phyloP scores from a whole-genome alignment of 1,284 basidiomycete species.

The Pascua guehoae region DNA sequence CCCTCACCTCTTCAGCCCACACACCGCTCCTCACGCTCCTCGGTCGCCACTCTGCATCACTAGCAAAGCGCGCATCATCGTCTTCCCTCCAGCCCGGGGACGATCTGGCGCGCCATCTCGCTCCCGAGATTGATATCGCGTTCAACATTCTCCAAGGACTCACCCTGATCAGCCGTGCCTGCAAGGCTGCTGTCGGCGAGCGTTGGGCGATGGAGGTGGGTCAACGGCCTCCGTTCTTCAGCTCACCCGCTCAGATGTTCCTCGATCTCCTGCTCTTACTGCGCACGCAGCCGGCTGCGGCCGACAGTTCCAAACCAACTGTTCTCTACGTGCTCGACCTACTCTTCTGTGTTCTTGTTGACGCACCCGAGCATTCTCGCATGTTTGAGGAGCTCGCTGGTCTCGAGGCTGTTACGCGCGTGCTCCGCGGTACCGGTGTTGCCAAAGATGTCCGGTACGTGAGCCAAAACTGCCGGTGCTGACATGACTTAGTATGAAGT shows the following conservation, averaged over 20 bases:
- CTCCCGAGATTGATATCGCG: slow-evolving; percentile 41
- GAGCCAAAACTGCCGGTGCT: neutral
- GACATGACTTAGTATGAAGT: slow-evolving; percentile 69
- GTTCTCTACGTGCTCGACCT: slow-evolving; percentile 71
- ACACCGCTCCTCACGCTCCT: slow-evolving; percentile 28
- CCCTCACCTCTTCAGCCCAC: slow-evolving; percentile 26
- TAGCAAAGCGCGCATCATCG: slow-evolving; percentile 24
- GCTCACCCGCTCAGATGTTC: slow-evolving; percentile 29
- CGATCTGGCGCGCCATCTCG: slow-evolving; percentile 24
- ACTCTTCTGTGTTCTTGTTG: slow-evolving; percentile 75
- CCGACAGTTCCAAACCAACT: slow-evolving; percentile 40
- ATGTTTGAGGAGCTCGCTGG: slow-evolving; percentile 71
- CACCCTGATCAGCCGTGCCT: slow-evolving; percentile 63
- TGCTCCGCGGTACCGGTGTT: slow-evolving; percentile 74
- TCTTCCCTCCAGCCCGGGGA: slow-evolving; percentile 30
- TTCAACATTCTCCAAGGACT: slow-evolving; percentile 74
- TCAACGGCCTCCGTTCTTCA: neutral
- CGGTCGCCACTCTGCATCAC: slow-evolving; percentile 31
- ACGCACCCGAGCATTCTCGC: slow-evolving; percentile 66
- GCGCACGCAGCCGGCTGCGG: slow-evolving; percentile 25
- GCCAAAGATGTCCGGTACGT: slow-evolving; percentile 74
- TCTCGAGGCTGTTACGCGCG: slow-evolving; percentile 71
- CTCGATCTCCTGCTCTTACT: slow-evolving; percentile 41
- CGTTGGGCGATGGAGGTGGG: slow-evolving; percentile 67
- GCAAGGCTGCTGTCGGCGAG: slow-evolving; percentile 67